Percentiles rank a stretch among this genome's conserved stretches.
These are phyloP conservation scores for Pseudozyma hubeiensis DNA, from an alignment of 1,284 basidiomycete species.

Conservation along the genomic window DNA sequence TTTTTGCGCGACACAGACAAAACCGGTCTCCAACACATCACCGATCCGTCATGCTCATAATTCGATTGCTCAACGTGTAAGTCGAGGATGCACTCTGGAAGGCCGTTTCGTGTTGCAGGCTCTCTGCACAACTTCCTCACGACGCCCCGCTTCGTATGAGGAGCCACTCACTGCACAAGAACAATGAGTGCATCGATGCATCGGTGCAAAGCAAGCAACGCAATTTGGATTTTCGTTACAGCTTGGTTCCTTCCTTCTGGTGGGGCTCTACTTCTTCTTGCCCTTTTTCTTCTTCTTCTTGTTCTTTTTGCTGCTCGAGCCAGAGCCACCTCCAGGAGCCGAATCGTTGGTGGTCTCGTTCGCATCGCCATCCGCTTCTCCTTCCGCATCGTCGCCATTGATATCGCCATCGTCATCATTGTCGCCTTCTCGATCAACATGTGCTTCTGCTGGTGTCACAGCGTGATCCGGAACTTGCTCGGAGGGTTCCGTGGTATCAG, in stretches of 20 bases:
- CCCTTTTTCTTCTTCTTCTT: conserved; percentile 71
- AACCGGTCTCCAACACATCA: neutral
- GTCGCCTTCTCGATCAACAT: conserved; percentile 1
- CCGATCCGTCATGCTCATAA: too few species aligned
- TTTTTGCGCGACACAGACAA: neutral
- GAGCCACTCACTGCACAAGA: too few species aligned
- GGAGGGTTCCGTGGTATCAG: neutral
- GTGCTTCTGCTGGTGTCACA: neutral
- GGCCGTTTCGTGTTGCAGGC: too few species aligned
- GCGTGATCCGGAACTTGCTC: neutral
- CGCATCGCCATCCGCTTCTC: conserved; percentile 73
- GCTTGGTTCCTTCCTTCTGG: neutral
- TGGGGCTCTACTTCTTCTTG: conserved; percentile 34
- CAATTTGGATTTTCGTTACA: too few species aligned
- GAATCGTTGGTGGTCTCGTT: conserved; percentile 78
- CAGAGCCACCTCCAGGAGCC: conserved; percentile 80
- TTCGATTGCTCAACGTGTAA: too few species aligned
- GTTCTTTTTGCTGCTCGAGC: conserved; percentile 83
- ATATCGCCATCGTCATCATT: conserved; percentile 73
- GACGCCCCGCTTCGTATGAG: too few species aligned
- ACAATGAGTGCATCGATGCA: too few species aligned
- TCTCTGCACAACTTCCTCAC: too few species aligned
- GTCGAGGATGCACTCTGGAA: too few species aligned
- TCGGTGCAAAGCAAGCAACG: too few species aligned
- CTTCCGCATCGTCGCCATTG: conserved; percentile 74